Conservation (phyloP, 139 green algal species). For the Yamagishiella unicocca region DNA sequence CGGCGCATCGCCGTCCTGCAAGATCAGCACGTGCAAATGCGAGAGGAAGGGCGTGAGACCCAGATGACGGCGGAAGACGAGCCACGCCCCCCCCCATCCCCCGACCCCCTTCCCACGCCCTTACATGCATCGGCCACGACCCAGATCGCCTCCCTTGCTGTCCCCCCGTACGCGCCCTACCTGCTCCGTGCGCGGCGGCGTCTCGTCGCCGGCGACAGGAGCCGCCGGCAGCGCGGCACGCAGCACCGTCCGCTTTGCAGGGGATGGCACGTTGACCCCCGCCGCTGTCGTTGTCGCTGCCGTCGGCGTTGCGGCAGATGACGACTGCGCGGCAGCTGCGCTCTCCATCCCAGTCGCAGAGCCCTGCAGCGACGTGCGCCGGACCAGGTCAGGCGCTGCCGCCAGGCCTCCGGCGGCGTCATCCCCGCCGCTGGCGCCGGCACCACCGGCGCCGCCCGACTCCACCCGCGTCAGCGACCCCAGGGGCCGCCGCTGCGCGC, state of each 20-base stretch:
- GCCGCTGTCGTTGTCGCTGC: neutral
- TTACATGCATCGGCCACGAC: too few relatives aligned
- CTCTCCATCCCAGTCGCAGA: neutral
- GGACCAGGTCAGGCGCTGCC: neutral
- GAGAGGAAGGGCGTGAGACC: too few relatives aligned
- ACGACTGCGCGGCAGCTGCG: neutral
- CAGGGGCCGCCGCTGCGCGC: neutral
- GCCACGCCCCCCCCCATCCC: too few relatives aligned
- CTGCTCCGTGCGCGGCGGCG: neutral
- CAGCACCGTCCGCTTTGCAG: conserved; percentile 29
- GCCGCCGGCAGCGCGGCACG: conserved; percentile 28
- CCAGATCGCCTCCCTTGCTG: too few relatives aligned
- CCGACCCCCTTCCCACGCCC: too few relatives aligned
- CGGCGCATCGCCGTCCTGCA: conserved; percentile 34
- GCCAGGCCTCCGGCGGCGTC: neutral
- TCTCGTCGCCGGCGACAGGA: neutral
- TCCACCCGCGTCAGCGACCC: neutral
- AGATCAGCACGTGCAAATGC: too few relatives aligned
- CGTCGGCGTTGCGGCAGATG: neutral
- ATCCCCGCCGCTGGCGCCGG: neutral
- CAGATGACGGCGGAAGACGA: too few relatives aligned
- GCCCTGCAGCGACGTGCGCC: neutral
- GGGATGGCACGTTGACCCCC: neutral
- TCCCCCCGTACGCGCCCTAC: too few relatives aligned
- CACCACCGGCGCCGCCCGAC: neutral